phyloP scores from a whole-genome alignment of 164 flowering plant species.

The Umbellularia californica region DNA sequence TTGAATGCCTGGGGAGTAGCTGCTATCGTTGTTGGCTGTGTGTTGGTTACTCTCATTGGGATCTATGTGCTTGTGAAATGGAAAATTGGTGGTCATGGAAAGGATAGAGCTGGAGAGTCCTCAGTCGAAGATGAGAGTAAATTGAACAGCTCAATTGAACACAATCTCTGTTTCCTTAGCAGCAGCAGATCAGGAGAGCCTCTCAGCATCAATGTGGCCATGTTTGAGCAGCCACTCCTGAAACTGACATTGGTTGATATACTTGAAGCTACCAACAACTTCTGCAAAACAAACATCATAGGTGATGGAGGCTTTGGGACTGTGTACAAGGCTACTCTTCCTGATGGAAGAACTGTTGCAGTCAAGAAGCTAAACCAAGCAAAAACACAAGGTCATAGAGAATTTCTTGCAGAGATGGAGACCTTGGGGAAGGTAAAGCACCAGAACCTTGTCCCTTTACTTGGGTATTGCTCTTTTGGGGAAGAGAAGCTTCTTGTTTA shows the following conservation, averaged over 20 bases:
- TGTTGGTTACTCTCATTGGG: constrained; percentile 22
- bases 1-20: constrained; percentile 41
- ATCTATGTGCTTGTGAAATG: constrained; percentile 32
- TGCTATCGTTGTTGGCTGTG: constrained; percentile 31
- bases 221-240: constrained; percentile 75
- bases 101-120: constrained; percentile 17
- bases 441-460: constrained; percentile 59
- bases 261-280: constrained; percentile 64
- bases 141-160: constrained; percentile 35
- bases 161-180: constrained; percentile 44
- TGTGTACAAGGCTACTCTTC: constrained; percentile 61
- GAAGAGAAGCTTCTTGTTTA: constrained; percentile 78
- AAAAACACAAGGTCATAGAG: constrained; percentile 70
- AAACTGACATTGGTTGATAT: constrained; percentile 59
- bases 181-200: constrained; percentile 74
- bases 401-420: constrained; percentile 82
- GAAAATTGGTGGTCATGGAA: constrained; percentile 14
- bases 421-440: constrained; percentile 80
- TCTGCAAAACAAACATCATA: constrained; percentile 69
- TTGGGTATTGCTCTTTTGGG: constrained; percentile 71
- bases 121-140: constrained; percentile 40
- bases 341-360: constrained; percentile 59
- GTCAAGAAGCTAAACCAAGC: constrained; percentile 77
- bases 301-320: constrained; percentile 91
- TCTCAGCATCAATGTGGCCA: constrained; percentile 69